A percentile compares a stretch with the other conserved stretches of the same genome.
phyloP scores from a whole-genome alignment of 495 filamentous ascomycete genomes.

The Aspergillus bertholletiae region DNA sequence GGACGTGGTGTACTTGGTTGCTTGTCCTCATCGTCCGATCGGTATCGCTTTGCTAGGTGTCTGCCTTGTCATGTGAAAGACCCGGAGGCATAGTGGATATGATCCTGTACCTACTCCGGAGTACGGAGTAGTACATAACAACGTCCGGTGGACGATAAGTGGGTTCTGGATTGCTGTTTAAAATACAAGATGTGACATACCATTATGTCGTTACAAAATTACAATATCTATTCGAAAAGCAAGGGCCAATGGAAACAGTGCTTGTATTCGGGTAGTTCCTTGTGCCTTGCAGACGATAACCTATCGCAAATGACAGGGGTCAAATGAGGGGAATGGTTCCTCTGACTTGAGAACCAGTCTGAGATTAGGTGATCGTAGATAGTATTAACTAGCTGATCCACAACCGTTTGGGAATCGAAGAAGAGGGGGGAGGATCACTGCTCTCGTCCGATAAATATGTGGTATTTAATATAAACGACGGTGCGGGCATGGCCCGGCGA shows the following conservation, averaged over 20 bases:
- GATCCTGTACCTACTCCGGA: neutral
- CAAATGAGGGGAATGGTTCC: neutral
- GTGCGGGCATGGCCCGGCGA: neutral
- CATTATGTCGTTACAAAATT: too few relatives aligned
- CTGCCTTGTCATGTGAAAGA: neutral
- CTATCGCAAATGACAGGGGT: neutral
- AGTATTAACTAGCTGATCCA: neutral
- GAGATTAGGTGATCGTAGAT: neutral
- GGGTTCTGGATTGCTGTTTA: too few relatives aligned
- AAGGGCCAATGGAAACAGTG: neutral
- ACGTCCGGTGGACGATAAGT: neutral
- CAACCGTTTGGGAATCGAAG: neutral
- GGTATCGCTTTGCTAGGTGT: neutral
- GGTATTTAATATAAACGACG: neutral
- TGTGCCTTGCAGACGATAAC: slow-evolving; percentile 11
- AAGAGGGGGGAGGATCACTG: neutral
- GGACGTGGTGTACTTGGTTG: neutral
- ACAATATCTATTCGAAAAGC: neutral
- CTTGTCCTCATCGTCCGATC: neutral
- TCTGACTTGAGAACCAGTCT: neutral
- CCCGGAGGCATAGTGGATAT: neutral
- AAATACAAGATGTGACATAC: neutral
- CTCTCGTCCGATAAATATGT: neutral
- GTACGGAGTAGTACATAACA: neutral
- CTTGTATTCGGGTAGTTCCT: neutral